Base-by-base conservation (phyloP, 2,329 filamentous ascomycete genomes). In the Chaetomium sp. region DNA sequence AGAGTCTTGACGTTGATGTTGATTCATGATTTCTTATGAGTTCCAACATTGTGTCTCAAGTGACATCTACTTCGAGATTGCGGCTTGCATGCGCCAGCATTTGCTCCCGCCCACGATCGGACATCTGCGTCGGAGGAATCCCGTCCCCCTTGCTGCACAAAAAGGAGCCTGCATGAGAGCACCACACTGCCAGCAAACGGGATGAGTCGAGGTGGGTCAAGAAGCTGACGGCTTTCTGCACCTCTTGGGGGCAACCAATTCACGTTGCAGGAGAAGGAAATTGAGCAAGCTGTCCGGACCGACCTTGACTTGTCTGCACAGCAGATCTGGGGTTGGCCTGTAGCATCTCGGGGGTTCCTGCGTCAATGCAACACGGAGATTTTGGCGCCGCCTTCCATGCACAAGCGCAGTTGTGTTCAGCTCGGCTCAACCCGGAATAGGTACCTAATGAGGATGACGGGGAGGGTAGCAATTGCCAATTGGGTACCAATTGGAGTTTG, bases 331-430 rank as follows among this genome's bases (percentile, higher is more conserved):
- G 60, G 60, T 60, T 49, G 63, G 31, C 62, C 67, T 67, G 60
- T 63, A 25, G 55, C 58, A 62, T 60, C 51, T 54, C 56, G 51
- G 56, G 54, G 27, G 70, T 71, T 70, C 69, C 70, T 71, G 68
- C 69, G 57, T 70, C 67, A 49, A 66, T 70, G 67, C 68, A 66
- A 63, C 67, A 60, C 21, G 25, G 47, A 47, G 55, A 29, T 42
- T 51, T 56, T 57, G 33, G 47, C 45, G 45, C 33, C 51, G 38
- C 62, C 25, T 55, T 42, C 31, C 10, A 35, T 27, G 38, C 54
- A 25, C 35, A 35, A 38, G 27, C 33, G 25, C 19, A n/a, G n/a
- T 47, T 47, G 45, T 23, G 16, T 19, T n/a, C 38, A 19, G 38
- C 16, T 47, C n/a, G 10, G 9, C 19, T 7, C n/a, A n/a, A n/a